Base-by-base conservation (phyloP, 352 stramenopile species). In the Pythium utonaiense region DNA sequence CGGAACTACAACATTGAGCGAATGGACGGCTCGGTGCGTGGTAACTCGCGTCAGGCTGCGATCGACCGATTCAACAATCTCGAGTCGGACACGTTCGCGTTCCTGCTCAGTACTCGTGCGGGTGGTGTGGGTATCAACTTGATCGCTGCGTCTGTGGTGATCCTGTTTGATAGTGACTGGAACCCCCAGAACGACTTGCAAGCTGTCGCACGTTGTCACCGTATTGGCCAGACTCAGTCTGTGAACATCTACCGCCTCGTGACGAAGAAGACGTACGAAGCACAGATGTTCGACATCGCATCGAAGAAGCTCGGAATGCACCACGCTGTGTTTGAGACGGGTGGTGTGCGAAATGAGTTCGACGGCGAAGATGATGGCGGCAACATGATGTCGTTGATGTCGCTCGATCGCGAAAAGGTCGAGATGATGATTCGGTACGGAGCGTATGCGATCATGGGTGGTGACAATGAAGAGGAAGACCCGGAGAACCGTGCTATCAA, bases 181-280 rank as follows among this genome's bases (percentile, higher is more conserved):
- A 99, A 99, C 63, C 96, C 96, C 47, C 96, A 99, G 72, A 99
- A 99, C 72, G 97, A 99, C 71, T 80, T 99, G 22, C 97, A 99
- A 74, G 95, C 95, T 22, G 96, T 98, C 52, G 97, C 97, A 8
- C 94, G 98, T 61, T 99, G 97, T 61, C 98, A 99, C 75, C 93
- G 98, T 70, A 99, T 99, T 62, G 98, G 98, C 7, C 97, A 99
- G 73, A 99, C 96, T 0, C 98, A 99, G 67, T 96, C 98, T 33
- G 98, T 99, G 34, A 98, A 96, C 67, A 98, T 99, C 31, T 99
- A 99, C 76, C 96, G 98, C 54, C 80, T 99, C 12, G 95, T 99
- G 57, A 99, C 97, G 10, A 98, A 98, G 75, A 95, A 98, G 50
- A 98, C 96, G 21, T 99, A 99, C 66, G 98, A 99, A 77, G 95